Conservation (phyloP, 345 rosid species). For the Pistacia vera region DNA sequence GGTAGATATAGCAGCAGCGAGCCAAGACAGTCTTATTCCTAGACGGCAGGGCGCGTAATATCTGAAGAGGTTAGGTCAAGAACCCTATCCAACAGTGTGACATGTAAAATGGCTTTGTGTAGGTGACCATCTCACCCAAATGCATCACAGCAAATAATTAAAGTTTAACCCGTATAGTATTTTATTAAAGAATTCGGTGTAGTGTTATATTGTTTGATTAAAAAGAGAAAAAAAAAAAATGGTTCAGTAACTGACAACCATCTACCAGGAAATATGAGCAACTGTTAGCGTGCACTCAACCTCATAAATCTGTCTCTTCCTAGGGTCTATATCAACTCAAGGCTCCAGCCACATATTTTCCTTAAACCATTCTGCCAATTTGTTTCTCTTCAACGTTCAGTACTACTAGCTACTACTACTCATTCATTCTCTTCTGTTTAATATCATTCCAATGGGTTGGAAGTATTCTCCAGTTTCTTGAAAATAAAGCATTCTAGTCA, state of each 20-base stretch:
- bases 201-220: neutral
- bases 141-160: neutral
- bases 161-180: no score
- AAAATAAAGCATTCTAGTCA: slow-evolving; percentile 54
- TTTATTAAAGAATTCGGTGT: no score
- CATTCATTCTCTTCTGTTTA: neutral
- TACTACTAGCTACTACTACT: neutral
- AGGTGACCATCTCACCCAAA: slow-evolving; percentile 11
- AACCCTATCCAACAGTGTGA: slow-evolving; percentile 1
- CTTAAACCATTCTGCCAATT: no score
- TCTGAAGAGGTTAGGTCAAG: slow-evolving; percentile 13
- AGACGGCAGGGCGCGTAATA: neutral
- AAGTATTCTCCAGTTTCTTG: slow-evolving; percentile 53
- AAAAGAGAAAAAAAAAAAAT: neutral
- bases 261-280: neutral
- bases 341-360: no score
- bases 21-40: no score
- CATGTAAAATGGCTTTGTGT: neutral
- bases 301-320: slow-evolving; percentile 6
- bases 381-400: no score
- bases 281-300: slow-evolving; percentile 34
- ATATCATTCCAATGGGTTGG: slow-evolving; percentile 49
- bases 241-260: neutral
- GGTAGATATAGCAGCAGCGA: no score
- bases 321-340: neutral